Base-by-base conservation (phyloP, 208 protist species). In the Acanthamoeba royreba region DNA sequence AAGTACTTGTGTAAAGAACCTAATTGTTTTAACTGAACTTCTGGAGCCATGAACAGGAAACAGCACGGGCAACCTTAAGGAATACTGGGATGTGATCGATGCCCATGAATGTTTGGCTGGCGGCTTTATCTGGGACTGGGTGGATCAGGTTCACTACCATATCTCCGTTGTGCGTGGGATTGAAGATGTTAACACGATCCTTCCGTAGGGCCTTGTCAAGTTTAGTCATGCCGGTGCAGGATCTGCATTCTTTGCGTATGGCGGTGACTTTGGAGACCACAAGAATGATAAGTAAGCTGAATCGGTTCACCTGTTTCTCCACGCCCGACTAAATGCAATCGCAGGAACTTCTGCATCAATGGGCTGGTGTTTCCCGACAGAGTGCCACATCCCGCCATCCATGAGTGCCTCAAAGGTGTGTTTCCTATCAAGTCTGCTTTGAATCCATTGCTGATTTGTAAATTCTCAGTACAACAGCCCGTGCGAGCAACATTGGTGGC, bases 81-180 rank as follows among this genome's bases (percentile, higher is more conserved):
- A 95, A 49, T 96, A 95, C 47, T 96, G 94, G 95, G 72, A 87
- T 46, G 38, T 87, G 33, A 69, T 96, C 58, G 38, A 66, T 13
- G 38, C n/a, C 25, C 47, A 89, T 33, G 49, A n/a, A 25, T 61
- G 52, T 45, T 11, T 95, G 5, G 93, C 95, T 31, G 95, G 95
- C 19, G 94, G 95, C 25, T 97, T 96, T 94, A 96, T 97, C 33
- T 97, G 95, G 95, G 95, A 97, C 81, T 97, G 95, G 95, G 85
- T 93, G 3, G 95, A 97, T 55, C 95, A 97, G 87, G 95, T 94
- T 4, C 63, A 7, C 4, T 4, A 25, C 3, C 55, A 28, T 25
- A 25, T 66, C 4, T 25, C 9, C 33, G 55, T 5, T 8, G 55
- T 19, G 63, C 35, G 28, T n/a, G n/a, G n/a, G n/a, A n/a, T n/a